A percentile compares a stretch with the other conserved stretches of the same genome.
These are phyloP conservation scores for Calonectria pauciramosa DNA, from an alignment of 2,329 filamentous ascomycete species.

Conservation along the genomic window DNA sequence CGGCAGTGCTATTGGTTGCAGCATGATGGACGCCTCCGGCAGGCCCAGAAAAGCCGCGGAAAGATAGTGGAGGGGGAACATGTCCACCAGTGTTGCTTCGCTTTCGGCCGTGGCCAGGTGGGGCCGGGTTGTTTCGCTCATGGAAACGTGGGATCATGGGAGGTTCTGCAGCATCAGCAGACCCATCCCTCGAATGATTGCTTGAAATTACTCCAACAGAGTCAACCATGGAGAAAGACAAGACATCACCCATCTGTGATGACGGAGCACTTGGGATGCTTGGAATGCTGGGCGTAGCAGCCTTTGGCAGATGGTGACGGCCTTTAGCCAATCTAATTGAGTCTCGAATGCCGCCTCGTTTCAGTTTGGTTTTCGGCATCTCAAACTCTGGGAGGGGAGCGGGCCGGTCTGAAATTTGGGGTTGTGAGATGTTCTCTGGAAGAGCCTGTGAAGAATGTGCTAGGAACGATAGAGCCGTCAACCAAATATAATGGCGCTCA, in stretches of 20 bases:
- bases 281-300: constrained; percentile 67
- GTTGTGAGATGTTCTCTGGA: constrained; percentile 76
- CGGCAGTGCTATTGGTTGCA: constrained; percentile 69
- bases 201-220: constrained; percentile 54
- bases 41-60: constrained; percentile 82
- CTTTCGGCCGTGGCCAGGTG: constrained; percentile 79
- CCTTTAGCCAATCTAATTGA: constrained; percentile 92
- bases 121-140: constrained; percentile 61
- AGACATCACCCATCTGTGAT: constrained; percentile 52
- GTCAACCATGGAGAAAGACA: constrained; percentile 56
- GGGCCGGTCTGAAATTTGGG: constrained; percentile 56
- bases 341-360: constrained; percentile 78
- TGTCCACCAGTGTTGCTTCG: constrained; percentile 90
- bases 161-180: constrained; percentile 75
- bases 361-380: constrained; percentile 59
- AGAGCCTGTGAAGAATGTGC: constrained; percentile 89
- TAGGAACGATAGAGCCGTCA: constrained; percentile 94
- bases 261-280: constrained; percentile 55
- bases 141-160: constrained; percentile 80
- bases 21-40: constrained; percentile 58
- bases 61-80: constrained; percentile 76
- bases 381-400: constrained; percentile 66
- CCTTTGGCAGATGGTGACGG: constrained; percentile 57
- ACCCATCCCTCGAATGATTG: constrained; percentile 62
- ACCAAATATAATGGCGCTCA: constrained; percentile 94